These are phyloP conservation scores for Hemisphaericaspora xylanilytica DNA, from an alignment of 1,139 yeast species.

Conservation along the genomic window DNA sequence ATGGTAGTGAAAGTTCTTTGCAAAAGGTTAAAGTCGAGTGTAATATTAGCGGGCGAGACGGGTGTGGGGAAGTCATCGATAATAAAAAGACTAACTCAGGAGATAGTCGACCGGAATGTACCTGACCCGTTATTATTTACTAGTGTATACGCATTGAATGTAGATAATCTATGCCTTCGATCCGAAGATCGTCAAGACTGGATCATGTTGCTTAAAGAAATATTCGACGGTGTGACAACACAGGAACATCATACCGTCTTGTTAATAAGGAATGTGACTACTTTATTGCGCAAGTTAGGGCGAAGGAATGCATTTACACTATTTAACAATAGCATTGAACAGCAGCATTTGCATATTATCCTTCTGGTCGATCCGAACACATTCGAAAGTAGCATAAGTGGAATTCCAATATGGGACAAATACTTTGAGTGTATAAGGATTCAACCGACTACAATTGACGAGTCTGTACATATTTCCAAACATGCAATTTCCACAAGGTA, in stretches of 20 bases:
- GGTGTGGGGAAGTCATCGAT: conserved; percentile 95
- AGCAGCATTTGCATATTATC: neutral
- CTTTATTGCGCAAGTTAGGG: neutral
- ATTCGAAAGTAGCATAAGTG: neutral
- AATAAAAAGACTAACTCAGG: conserved; percentile 32
- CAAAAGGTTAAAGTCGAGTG: conserved; percentile 34
- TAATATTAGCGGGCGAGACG: conserved; percentile 89
- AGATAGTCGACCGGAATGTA: neutral
- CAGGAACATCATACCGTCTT: neutral
- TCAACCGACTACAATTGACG: neutral
- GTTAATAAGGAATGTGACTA: no score
- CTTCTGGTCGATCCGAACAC: neutral
- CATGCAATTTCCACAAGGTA: neutral
- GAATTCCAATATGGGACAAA: neutral
- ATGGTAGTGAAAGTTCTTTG: neutral
- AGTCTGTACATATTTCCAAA: neutral
- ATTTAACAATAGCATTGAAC: neutral
- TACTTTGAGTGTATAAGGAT: neutral
- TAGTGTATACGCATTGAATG: neutral
- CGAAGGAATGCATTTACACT: neutral
- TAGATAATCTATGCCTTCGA: neutral
- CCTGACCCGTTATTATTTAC: neutral
- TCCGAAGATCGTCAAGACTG: neutral
- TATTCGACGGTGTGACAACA: neutral
- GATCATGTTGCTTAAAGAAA: neutral